Evolutionary conservation across 768 basidiomycete species (phyloP).

Genomic region (Rickenella mellea): DNA sequence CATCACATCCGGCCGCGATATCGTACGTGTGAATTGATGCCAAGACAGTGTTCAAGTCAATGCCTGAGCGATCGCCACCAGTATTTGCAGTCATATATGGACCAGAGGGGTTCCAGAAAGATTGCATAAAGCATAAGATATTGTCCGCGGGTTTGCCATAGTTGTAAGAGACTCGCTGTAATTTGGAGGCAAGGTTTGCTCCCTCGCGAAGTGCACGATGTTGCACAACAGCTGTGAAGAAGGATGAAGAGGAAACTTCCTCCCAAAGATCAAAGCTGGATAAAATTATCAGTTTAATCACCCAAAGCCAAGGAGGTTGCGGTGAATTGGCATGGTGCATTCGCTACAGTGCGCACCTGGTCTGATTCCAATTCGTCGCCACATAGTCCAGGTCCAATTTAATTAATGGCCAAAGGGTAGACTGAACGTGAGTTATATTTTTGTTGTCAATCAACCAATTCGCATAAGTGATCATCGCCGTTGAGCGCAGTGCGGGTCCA

Average conservation of each 20-base stretch:
- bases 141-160: background rate
- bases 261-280: constrained; percentile 68
- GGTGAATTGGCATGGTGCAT: constrained; percentile 35
- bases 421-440: constrained; percentile 39
- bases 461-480: constrained; percentile 59
- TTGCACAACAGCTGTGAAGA: constrained; percentile 75
- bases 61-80: constrained; percentile 14
- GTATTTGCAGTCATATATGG: constrained; percentile 16
- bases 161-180: constrained; percentile 39
- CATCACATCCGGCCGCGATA: constrained; percentile 17
- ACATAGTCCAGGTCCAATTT: constrained; percentile 71
- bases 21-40: constrained; percentile 20
- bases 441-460: constrained; percentile 50
- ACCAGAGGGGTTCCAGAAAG: constrained; percentile 16
- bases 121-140: constrained; percentile 1
- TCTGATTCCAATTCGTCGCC: constrained; percentile 55
- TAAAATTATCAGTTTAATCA: background rate
- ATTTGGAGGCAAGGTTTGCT: constrained; percentile 43
- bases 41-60: constrained; percentile 21
- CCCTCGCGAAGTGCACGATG: constrained; percentile 69
- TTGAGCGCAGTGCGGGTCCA: constrained; percentile 69
- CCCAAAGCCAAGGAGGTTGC: constrained; percentile 21
- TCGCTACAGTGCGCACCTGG: no score
- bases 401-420: constrained; percentile 61
- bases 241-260: constrained; percentile 61